Evolutionary conservation across 1,139 yeast genomes (phyloP).

Genomic region (Dujonia santamariae): DNA sequence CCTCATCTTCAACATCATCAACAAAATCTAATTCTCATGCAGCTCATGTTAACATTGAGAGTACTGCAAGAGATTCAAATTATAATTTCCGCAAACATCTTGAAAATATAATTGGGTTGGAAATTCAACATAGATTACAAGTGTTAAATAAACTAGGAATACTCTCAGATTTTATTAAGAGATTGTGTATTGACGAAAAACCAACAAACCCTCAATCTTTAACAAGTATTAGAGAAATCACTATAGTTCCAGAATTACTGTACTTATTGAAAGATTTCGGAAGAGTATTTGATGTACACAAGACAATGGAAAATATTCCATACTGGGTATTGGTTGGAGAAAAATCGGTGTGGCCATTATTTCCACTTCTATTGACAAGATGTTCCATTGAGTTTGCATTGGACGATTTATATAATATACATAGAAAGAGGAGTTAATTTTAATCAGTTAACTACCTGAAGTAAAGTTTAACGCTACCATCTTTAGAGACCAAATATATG

Average conservation of each 20-base stretch:
- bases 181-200: conserved; percentile 84
- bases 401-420: conserved; percentile 66
- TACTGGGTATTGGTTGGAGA: conserved; percentile 94
- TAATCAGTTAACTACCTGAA: conserved; percentile 27
- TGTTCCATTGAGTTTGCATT: conserved; percentile 88
- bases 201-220: conserved; percentile 63
- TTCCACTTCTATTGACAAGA: conserved; percentile 82
- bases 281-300: conserved; percentile 72
- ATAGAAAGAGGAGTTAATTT: conserved; percentile 30
- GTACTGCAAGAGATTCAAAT: conserved; percentile 28
- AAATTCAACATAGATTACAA: conserved; percentile 79
- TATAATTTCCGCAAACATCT: conserved; percentile 32
- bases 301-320: conserved; percentile 67
- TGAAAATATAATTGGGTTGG: conserved; percentile 47
- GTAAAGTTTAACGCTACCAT: conserved; percentile 43
- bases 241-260: conserved; percentile 84
- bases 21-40: too few relatives aligned
- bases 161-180: conserved; percentile 64
- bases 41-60: conserved; percentile 16
- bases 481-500: conserved; percentile 59
- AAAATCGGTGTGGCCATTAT: conserved; percentile 88
- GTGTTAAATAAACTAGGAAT: conserved; percentile 78
- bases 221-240: conserved; percentile 63
- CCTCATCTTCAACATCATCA: neutral
- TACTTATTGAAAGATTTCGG: conserved; percentile 67